Conservation (phyloP, 2,329 filamentous ascomycete species). For the Atkinsonella texensis region DNA sequence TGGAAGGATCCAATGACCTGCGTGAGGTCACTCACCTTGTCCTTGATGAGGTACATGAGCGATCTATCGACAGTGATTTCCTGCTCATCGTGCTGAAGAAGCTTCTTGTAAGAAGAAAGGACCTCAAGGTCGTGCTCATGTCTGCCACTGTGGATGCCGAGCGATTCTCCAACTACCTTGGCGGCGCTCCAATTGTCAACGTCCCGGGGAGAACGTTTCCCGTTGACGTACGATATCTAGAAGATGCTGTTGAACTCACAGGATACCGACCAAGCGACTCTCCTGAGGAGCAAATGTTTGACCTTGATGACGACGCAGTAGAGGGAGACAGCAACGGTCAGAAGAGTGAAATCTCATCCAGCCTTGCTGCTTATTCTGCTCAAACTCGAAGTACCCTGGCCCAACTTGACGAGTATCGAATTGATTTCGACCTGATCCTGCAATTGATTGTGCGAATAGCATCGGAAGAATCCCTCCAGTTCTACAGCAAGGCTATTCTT, state of each 20-base stretch:
- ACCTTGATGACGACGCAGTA: conserved; percentile 49
- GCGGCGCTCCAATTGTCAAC: conserved; percentile 72
- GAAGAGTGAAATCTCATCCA: conserved; percentile 48
- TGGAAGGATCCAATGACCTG: conserved; percentile 78
- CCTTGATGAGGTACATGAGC: conserved; percentile 95
- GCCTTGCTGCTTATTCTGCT: conserved; percentile 60
- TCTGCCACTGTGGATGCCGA: conserved; percentile 93
- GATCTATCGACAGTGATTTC: conserved; percentile 94
- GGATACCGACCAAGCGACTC: conserved; percentile 47
- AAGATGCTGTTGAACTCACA: conserved; percentile 85
- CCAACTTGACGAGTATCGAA: conserved; percentile 78
- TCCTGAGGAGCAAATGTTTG: conserved; percentile 40
- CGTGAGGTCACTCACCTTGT: conserved; percentile 86
- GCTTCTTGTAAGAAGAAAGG: conserved; percentile 61
- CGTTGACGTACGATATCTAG: conserved; percentile 75
- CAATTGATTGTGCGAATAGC: conserved; percentile 69
- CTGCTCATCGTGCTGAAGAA: conserved; percentile 83
- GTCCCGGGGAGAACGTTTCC: conserved; percentile 92
- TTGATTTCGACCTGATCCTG: conserved; percentile 79
- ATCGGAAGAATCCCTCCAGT: conserved; percentile 48
- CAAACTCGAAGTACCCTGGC: conserved; percentile 64
- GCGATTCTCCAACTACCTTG: conserved; percentile 79
- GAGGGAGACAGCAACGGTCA: conserved; percentile 39
- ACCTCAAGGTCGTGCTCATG: conserved; percentile 92
- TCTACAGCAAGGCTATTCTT: conserved; percentile 83